A percentile compares a stretch with the other conserved stretches of the same genome.
These are phyloP conservation scores for Boletus reticulatus DNA, from an alignment of 768 basidiomycete species.

Conservation along the genomic window DNA sequence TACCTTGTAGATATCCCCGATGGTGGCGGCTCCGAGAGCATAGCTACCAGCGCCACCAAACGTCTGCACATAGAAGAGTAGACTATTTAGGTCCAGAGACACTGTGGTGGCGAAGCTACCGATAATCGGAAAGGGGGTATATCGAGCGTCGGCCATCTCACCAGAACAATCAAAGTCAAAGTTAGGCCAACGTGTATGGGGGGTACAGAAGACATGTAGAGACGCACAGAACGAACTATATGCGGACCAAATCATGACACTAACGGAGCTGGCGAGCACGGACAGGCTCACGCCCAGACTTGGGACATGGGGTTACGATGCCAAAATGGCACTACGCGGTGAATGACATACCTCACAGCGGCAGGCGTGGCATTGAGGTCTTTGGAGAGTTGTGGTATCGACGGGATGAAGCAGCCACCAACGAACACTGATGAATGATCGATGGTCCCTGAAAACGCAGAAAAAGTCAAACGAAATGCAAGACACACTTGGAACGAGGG, in stretches of 20 bases:
- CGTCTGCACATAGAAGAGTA: constrained; percentile 66
- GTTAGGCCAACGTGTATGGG: background rate
- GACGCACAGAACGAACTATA: constrained; percentile 50
- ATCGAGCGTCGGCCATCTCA: constrained; percentile 64
- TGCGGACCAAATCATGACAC: constrained; percentile 52
- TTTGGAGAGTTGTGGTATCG: constrained; percentile 67
- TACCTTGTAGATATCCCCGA: constrained; percentile 63
- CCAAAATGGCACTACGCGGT: background rate
- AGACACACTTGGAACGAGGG: constrained; percentile 58
- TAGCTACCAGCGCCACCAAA: constrained; percentile 56
- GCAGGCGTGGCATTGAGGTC: constrained; percentile 58
- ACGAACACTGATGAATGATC: constrained; percentile 53
- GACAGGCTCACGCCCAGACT: constrained; percentile 55
- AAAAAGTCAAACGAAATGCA: background rate
- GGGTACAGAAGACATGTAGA: background rate
- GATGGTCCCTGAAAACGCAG: background rate
- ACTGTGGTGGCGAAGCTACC: constrained; percentile 60
- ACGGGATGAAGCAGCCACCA: constrained; percentile 66
- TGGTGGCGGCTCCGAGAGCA: constrained; percentile 55
- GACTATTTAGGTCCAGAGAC: constrained; percentile 37
- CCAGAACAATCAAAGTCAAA: background rate
- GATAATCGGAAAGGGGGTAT: constrained; percentile 57
- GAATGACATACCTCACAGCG: constrained; percentile 48
- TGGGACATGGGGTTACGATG: background rate
- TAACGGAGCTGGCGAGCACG: constrained; percentile 42